Percentiles rank a stretch among this genome's conserved stretches.
Evolutionary conservation across 1,139 yeast genomes (phyloP).

Genomic region (Sugiyamaella xylanicola): DNA sequence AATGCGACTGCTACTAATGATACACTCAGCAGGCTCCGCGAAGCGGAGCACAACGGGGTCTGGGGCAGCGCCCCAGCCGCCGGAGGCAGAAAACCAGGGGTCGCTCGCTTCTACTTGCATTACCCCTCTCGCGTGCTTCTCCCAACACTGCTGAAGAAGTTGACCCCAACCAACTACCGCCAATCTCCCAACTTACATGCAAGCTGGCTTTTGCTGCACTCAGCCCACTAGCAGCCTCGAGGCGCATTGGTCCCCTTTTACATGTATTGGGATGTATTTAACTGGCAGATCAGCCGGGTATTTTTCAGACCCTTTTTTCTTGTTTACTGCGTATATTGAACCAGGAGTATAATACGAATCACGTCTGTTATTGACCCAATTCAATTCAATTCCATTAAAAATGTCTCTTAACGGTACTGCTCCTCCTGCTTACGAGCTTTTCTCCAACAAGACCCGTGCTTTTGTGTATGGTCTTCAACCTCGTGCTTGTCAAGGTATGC

Average conservation of each 20-base stretch:
- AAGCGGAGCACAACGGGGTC: too few species aligned
- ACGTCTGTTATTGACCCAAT: background rate
- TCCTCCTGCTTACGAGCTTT: conserved; percentile 42
- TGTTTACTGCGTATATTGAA: background rate
- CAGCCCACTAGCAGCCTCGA: conserved; percentile 1
- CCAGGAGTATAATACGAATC: background rate
- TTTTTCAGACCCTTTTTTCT: conserved; percentile 1
- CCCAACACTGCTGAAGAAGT: conserved; percentile 12
- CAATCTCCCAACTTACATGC: too few species aligned
- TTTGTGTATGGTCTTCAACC: conserved; percentile 50
- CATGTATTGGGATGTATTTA: background rate
- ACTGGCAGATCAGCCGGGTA: conserved; percentile 4
- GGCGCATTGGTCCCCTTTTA: background rate
- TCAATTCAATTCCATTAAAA: background rate
- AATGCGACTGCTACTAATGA: too few species aligned
- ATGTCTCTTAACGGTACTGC: conserved; percentile 18
- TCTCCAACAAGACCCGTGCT: conserved; percentile 48
- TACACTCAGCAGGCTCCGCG: too few species aligned
- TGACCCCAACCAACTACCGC: conserved; percentile 19
- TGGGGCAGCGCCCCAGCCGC: too few species aligned
- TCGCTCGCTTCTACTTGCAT: background rate
- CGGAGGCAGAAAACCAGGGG: background rate
- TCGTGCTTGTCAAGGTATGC: conserved; percentile 53
- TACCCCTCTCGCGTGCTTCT: conserved; percentile 7
- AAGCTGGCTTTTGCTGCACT: too few species aligned